Percentiles rank a stretch among this genome's conserved stretches.
Evolutionary conservation across 2,329 filamentous ascomycete genomes (phyloP).

Genomic region (Mycocentrospora acerina): DNA sequence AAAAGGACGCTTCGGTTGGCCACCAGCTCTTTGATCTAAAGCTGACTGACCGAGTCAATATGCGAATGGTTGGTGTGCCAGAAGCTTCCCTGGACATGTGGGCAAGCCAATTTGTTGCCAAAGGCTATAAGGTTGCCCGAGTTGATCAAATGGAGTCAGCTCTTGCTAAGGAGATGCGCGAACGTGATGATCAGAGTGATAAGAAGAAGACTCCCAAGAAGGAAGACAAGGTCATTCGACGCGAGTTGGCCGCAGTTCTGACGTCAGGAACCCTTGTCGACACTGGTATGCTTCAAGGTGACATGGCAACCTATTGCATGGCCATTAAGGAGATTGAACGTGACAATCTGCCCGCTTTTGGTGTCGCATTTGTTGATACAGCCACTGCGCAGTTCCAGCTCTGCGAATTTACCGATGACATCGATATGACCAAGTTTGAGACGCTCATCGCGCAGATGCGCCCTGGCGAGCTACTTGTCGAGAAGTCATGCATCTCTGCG

Average conservation of each 20-base stretch:
- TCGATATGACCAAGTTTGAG: constrained; percentile 94
- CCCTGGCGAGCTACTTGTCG: constrained; percentile 83
- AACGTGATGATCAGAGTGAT: constrained; percentile 64
- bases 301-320: constrained; percentile 95
- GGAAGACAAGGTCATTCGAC: constrained; percentile 88
- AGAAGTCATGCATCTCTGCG: constrained; percentile 79
- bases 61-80: constrained; percentile 98
- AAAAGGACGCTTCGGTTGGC: constrained; percentile 94
- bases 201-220: constrained; percentile 54
- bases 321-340: constrained; percentile 76
- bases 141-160: constrained; percentile 98
- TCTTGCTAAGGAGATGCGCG: constrained; percentile 97
- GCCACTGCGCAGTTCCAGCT: constrained; percentile 94
- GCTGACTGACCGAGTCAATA: constrained; percentile 96
- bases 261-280: constrained; percentile 93
- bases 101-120: constrained; percentile 98
- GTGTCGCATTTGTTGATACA: constrained; percentile 91
- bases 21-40: constrained; percentile 97
- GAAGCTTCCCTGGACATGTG: constrained; percentile 94
- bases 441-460: constrained; percentile 91
- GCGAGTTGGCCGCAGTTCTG: constrained; percentile 87
- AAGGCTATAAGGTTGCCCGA: constrained; percentile 94
- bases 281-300: constrained; percentile 93
- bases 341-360: constrained; percentile 79
- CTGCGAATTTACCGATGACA: constrained; percentile 89